phyloP scores from a whole-genome alignment of 345 rosid genomes.

The Brassica cretica region DNA sequence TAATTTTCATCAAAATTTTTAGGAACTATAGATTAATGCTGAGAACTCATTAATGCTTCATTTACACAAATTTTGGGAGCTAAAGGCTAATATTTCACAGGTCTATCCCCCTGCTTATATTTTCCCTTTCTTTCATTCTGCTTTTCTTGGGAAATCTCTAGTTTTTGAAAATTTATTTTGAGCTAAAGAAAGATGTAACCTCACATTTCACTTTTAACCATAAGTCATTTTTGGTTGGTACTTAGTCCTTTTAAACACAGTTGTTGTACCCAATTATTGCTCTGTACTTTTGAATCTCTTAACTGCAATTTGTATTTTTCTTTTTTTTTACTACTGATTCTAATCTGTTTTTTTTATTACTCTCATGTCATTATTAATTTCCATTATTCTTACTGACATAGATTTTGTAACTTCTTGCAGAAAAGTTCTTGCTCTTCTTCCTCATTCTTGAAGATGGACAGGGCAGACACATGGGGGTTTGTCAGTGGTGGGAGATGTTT shows the following conservation, averaged over 20 bases:
- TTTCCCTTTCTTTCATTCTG: slow-evolving; percentile 6
- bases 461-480: slow-evolving; percentile 88
- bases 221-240: slow-evolving; percentile 32
- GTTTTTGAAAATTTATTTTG: background rate
- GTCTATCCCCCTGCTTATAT: background rate
- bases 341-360: background rate
- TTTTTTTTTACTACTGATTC: background rate
- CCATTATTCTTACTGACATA: background rate
- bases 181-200: background rate
- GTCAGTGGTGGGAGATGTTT: slow-evolving; percentile 72
- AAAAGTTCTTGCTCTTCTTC: slow-evolving; percentile 6
- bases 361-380: background rate
- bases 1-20: no score
- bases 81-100: background rate
- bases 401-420: slow-evolving; percentile 23
- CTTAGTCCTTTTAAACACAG: slow-evolving; percentile 32
- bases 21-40: no score
- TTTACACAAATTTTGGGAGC: background rate
- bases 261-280: slow-evolving; percentile 31
- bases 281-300: slow-evolving; percentile 26
- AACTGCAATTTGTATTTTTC: background rate
- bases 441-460: slow-evolving; percentile 60
- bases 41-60: no score
- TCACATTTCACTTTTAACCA: slow-evolving; percentile 36
- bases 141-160: background rate